Conservation (phyloP, 2,329 filamentous ascomycete species). For the Fusarium keratoplasticum region DNA sequence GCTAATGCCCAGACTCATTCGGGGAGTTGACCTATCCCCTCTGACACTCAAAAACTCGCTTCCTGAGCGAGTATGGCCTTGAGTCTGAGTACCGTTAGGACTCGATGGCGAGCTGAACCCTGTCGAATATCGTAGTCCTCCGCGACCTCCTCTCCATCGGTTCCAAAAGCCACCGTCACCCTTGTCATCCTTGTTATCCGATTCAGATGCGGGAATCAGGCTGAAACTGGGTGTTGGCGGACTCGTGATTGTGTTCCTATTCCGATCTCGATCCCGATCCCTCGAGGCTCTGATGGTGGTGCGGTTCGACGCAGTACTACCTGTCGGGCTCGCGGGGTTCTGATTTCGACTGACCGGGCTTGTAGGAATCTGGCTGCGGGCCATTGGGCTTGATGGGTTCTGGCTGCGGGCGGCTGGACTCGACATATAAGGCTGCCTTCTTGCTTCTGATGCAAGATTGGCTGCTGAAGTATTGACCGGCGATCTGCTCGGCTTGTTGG, state of each 20-base stretch:
- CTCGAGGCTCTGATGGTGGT: conserved; percentile 42
- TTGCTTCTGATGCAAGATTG: conserved; percentile 59
- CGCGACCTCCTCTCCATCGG: conserved; percentile 61
- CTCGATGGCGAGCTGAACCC: conserved; percentile 39
- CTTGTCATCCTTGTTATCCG: conserved; percentile 55
- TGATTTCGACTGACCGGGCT: conserved; percentile 50
- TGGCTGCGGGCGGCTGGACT: conserved; percentile 38
- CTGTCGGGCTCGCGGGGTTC: conserved; percentile 54
- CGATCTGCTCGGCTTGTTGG: conserved; percentile 56
- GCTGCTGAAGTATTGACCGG: conserved; percentile 52
- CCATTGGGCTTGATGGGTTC: conserved; percentile 51
- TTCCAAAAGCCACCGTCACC: conserved; percentile 65
- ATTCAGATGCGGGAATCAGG: conserved; percentile 52
- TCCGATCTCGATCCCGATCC: conserved; percentile 38
- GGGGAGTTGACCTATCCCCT: conserved; percentile 44
- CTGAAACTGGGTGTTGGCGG: conserved; percentile 69
- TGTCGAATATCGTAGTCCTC: conserved; percentile 48
- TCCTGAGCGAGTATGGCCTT: conserved; percentile 52
- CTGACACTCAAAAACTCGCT: conserved; percentile 48
- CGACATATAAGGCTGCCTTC: conserved; percentile 56
- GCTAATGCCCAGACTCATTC: conserved; percentile 46
- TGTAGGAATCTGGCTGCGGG: conserved; percentile 38
- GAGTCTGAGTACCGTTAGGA: conserved; percentile 18
- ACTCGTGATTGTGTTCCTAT: conserved; percentile 44
- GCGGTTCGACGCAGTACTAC: conserved; percentile 46